A percentile compares a stretch with the other conserved stretches of the same genome.
Conservation (phyloP, 805 yeast genomes). For the Zygosaccharomyces rouxii region DNA sequence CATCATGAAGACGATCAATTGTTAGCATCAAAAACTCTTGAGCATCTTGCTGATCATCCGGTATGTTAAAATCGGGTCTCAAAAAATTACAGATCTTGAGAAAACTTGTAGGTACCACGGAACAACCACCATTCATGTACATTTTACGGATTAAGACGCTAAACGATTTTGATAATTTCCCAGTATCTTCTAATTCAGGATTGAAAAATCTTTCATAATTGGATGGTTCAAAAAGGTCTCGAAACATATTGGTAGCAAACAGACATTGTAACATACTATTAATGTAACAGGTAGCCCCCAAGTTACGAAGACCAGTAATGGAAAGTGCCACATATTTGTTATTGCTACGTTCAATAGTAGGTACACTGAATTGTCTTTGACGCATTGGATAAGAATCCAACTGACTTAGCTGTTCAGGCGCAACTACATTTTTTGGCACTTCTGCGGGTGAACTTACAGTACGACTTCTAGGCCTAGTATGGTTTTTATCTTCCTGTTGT, state of each 20-base stretch:
- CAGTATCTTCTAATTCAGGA: slow-evolving; percentile 24
- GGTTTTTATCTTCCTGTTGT: neutral
- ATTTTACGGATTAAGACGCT: slow-evolving; percentile 54
- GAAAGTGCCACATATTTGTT: slow-evolving; percentile 41
- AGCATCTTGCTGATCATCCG: slow-evolving; percentile 76
- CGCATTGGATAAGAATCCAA: slow-evolving; percentile 6
- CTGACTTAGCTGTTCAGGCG: slow-evolving; percentile 4
- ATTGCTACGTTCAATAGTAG: slow-evolving; percentile 37
- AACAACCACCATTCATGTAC: slow-evolving; percentile 52
- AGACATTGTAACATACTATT: slow-evolving; percentile 70
- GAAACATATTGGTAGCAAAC: slow-evolving; percentile 50
- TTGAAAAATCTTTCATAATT: slow-evolving; percentile 43
- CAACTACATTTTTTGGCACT: neutral
- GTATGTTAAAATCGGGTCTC: slow-evolving; percentile 65
- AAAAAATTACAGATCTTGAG: slow-evolving; percentile 46
- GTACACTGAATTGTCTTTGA: slow-evolving; percentile 26
- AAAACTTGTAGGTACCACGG: slow-evolving; percentile 63
- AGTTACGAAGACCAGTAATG: slow-evolving; percentile 59
- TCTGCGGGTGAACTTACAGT: neutral
- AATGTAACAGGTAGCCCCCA: slow-evolving; percentile 73
- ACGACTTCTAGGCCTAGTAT: neutral
- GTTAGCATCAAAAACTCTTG: slow-evolving; percentile 68
- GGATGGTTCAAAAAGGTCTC: slow-evolving; percentile 45
- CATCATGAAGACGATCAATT: slow-evolving; percentile 66
- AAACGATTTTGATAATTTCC: slow-evolving; percentile 46